phyloP scores from a whole-genome alignment of 2,329 filamentous ascomycete genomes.

The Venturia asperata region DNA sequence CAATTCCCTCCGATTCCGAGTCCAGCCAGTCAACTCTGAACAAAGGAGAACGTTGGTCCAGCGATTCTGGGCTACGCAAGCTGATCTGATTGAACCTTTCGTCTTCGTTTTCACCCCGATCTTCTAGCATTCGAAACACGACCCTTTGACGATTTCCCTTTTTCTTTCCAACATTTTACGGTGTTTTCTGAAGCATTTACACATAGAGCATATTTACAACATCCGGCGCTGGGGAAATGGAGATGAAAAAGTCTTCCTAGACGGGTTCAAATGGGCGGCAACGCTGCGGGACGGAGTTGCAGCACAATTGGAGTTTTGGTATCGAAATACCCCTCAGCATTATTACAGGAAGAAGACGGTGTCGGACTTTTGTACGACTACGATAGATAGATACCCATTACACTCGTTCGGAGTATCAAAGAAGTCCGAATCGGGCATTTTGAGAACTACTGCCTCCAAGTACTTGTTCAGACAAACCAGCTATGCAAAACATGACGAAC shows the following conservation, averaged over 20 bases:
- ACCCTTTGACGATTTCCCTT: neutral
- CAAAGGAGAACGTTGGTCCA: neutral
- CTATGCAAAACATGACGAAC: too few relatives aligned
- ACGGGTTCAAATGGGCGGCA: neutral
- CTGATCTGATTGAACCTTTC: neutral
- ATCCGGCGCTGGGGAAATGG: neutral
- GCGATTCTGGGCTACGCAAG: neutral
- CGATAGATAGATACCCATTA: neutral
- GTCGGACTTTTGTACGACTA: neutral
- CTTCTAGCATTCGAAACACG: neutral
- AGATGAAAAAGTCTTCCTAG: neutral
- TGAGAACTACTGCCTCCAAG: neutral
- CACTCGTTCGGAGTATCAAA: neutral
- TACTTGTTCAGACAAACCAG: neutral
- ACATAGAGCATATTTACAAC: constrained; percentile 6
- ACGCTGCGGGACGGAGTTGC: constrained; percentile 8
- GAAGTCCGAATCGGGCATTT: neutral
- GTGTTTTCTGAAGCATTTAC: neutral
- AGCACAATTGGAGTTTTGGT: neutral
- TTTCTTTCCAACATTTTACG: neutral
- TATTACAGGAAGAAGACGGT: neutral
- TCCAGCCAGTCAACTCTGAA: neutral
- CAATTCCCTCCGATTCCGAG: neutral
- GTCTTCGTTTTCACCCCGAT: neutral
- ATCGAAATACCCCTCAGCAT: constrained; percentile 10